These are phyloP conservation scores for Nitzschia sp. DNA, from an alignment of 108 stramenopile genomes.

Conservation along the genomic window DNA sequence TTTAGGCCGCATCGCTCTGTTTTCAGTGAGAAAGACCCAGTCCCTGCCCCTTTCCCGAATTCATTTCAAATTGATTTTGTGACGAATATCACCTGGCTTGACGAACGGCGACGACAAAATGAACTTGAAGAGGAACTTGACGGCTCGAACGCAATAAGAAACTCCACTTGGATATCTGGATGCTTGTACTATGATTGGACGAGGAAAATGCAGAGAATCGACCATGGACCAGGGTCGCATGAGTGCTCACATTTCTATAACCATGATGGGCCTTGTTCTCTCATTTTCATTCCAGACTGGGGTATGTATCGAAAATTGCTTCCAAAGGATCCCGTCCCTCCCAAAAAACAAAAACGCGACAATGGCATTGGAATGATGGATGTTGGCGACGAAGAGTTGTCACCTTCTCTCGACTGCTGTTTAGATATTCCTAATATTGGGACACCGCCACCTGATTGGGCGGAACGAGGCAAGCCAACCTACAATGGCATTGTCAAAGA, in stretches of 20 bases:
- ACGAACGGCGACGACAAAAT: background rate
- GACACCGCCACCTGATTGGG: slow-evolving; percentile 23
- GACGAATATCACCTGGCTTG: slow-evolving; percentile 9
- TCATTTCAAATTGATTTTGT: slow-evolving; percentile 16
- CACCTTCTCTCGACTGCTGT: slow-evolving; percentile 2
- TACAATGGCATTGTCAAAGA: slow-evolving; percentile 18
- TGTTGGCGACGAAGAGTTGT: background rate
- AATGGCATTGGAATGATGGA: background rate
- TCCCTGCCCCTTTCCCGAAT: slow-evolving; percentile 10
- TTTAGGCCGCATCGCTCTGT: no score
- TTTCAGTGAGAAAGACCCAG: no score
- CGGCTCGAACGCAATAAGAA: no score
- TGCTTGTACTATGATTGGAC: slow-evolving; percentile 25
- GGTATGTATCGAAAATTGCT: slow-evolving; percentile 20
- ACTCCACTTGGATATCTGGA: background rate
- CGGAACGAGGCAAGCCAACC: slow-evolving; percentile 4
- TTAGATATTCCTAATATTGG: slow-evolving; percentile 19
- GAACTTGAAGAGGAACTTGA: background rate
- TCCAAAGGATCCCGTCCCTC: background rate
- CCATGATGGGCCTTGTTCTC: background rate
- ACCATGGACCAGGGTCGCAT: slow-evolving; percentile 24
- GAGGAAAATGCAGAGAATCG: slow-evolving; percentile 11
- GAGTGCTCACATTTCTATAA: slow-evolving; percentile 24
- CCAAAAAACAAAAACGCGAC: background rate
- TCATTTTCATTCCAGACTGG: slow-evolving; percentile 4